Evolutionary conservation across 202 grass and related monocot genomes (phyloP).

Genomic region (Carex arenaria): DNA sequence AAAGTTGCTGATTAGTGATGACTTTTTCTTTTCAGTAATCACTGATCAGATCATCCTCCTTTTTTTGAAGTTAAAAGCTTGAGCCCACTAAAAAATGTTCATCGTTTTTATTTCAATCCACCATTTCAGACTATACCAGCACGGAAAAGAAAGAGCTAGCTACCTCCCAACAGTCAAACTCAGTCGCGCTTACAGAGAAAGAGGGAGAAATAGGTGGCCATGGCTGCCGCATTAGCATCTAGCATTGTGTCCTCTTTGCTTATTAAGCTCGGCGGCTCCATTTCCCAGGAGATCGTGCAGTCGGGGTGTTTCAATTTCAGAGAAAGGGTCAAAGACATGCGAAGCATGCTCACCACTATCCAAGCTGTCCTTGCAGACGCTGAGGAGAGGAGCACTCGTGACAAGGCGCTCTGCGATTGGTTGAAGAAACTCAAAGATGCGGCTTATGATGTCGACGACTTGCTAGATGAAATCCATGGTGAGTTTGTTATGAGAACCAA

Average conservation of each 20-base stretch:
- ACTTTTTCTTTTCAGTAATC: background rate
- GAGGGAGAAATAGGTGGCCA: background rate
- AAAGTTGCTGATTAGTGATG: background rate
- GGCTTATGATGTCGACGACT: constrained; percentile 43
- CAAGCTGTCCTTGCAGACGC: constrained; percentile 38
- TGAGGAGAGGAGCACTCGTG: constrained; percentile 34
- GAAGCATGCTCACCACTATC: constrained; percentile 31
- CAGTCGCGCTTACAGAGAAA: background rate
- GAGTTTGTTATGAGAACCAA: background rate
- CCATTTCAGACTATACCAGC: background rate
- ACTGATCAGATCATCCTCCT: background rate
- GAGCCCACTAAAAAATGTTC: background rate
- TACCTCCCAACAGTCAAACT: background rate
- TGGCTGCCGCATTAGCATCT: constrained; percentile 33
- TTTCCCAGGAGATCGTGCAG: constrained; percentile 30
- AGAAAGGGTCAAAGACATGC: constrained; percentile 30
- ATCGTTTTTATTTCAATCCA: background rate
- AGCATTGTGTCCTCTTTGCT: constrained; percentile 41
- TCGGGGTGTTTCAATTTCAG: constrained; percentile 26
- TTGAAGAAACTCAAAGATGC: constrained; percentile 39
- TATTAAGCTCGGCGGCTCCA: constrained; percentile 25
- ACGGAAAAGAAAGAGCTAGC: background rate
- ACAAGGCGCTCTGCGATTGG: constrained; percentile 30
- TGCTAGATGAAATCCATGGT: constrained; percentile 37
- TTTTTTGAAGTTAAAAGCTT: background rate